phyloP scores from a whole-genome alignment of 148 eudicot species.

The Chenopodium album region DNA sequence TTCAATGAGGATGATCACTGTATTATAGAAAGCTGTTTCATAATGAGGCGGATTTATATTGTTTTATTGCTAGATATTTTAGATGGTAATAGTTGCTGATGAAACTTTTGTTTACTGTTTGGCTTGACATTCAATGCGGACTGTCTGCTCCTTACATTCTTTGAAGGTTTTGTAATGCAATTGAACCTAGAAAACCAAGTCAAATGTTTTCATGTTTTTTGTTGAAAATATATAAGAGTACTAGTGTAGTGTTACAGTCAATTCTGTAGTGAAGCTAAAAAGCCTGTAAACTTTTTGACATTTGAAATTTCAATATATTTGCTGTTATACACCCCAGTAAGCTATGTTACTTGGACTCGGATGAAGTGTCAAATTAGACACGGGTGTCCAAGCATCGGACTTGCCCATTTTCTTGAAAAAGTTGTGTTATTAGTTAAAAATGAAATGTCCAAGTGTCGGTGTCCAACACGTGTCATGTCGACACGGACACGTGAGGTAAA shows the following conservation, averaged over 20 bases:
- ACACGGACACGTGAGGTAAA: too few species aligned
- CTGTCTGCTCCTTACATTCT: neutral
- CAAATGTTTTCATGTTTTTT: neutral
- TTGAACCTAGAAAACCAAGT: neutral
- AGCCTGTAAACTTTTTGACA: neutral
- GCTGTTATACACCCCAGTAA: neutral
- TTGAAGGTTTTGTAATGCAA: neutral
- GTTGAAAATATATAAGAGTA: neutral
- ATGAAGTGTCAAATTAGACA: too few species aligned
- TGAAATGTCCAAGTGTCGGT: too few species aligned
- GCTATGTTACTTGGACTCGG: too few species aligned
- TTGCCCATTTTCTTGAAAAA: too few species aligned
- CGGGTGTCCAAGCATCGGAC: too few species aligned
- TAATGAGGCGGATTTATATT: neutral
- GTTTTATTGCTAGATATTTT: neutral
- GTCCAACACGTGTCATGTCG: too few species aligned
- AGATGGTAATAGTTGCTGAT: neutral
- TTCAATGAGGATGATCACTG: neutral
- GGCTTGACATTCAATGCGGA: neutral
- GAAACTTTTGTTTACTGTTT: neutral
- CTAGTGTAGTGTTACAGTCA: neutral
- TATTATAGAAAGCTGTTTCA: neutral
- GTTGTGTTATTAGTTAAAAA: too few species aligned
- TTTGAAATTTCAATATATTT: neutral
- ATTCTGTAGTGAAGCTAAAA: neutral